Base-by-base conservation (phyloP, 768 basidiomycete species). In the Gyrodon lividus region DNA sequence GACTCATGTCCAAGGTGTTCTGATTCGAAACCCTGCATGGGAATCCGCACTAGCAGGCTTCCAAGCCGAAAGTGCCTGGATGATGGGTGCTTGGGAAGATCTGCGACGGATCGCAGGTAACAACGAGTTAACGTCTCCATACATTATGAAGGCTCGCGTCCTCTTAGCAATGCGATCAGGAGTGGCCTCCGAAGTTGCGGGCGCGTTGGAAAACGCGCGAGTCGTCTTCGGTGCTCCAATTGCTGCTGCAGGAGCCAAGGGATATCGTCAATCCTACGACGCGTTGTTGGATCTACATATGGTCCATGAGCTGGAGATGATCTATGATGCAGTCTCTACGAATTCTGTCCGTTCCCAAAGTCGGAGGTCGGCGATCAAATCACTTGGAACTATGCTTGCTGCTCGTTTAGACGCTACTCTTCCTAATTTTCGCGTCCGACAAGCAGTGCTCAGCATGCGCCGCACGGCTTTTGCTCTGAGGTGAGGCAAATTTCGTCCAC, bases 31-130 rank as follows among this genome's bases (percentile, higher is more conserved):
- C 64, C 88, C 92, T 0, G 81, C 84, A 46, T 98, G 97, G 96
- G 80, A 87, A 51, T 64, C 75, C 6, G 76, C 78, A 3, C 74
- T 99, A 10, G 82, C 86, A 6, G 84, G 86, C 0, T 98, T 92
- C 63, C 89, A 92, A 59, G 83, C 89, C 10, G 95, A 99, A 72
- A 90, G 93, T 54, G 90, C 92, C 2, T 96, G 94, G 87, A 95
- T 95, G 82, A 87, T 93, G 30, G 89, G 92, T 5, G 92, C 94
- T 57, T 98, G 95, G 94, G 77, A 80, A 2, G 87, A 89, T 45
- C 88, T 99, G 14, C 76, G 82, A 46, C 70, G 71, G 16, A 74
- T 91, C 38, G 78, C 85, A 19, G 72, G 76, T 34, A 72, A 70
- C 24, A 73, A 77, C 16, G 70, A 76, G n/a, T 66, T 72, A 12